phyloP scores from a whole-genome alignment of 2,329 filamentous ascomycete genomes.

The Exserohilum turcica region DNA sequence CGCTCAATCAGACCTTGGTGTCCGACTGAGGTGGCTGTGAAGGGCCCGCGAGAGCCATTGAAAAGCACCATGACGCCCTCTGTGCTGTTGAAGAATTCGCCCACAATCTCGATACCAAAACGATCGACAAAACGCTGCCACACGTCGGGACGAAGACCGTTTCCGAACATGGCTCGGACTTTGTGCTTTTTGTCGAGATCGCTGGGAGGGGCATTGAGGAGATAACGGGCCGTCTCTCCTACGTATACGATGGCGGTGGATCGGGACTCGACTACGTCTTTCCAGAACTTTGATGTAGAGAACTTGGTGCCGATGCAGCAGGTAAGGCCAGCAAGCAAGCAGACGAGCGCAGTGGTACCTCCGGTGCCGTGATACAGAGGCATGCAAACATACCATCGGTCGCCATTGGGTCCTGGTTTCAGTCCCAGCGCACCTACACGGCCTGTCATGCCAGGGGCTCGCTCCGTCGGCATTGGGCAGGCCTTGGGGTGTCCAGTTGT shows the following conservation, averaged over 20 bases:
- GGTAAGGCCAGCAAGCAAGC: conserved; percentile 61
- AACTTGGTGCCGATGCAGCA: conserved; percentile 70
- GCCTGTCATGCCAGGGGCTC: conserved; percentile 49
- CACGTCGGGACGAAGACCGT: conserved; percentile 71
- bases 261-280: conserved; percentile 68
- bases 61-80: conserved; percentile 70
- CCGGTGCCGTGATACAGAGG: conserved; percentile 78
- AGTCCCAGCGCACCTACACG: conserved; percentile 47
- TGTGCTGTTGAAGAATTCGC: conserved; percentile 79
- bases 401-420: conserved; percentile 49
- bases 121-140: conserved; percentile 69
- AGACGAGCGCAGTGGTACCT: conserved; percentile 62
- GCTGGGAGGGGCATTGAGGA: conserved; percentile 70
- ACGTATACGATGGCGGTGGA: conserved; percentile 78
- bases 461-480: conserved; percentile 62
- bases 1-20: conserved; percentile 71
- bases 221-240: conserved; percentile 75
- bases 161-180: conserved; percentile 66
- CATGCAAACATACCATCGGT: conserved; percentile 79
- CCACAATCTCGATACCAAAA: conserved; percentile 66
- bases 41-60: conserved; percentile 66
- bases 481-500: conserved; percentile 79
- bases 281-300: conserved; percentile 72
- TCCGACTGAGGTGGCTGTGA: conserved; percentile 67
- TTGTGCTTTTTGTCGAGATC: conserved; percentile 64